Evolutionary conservation across 169 alveolate species (phyloP).

Genomic region (Plasmodium vinckei): DNA sequence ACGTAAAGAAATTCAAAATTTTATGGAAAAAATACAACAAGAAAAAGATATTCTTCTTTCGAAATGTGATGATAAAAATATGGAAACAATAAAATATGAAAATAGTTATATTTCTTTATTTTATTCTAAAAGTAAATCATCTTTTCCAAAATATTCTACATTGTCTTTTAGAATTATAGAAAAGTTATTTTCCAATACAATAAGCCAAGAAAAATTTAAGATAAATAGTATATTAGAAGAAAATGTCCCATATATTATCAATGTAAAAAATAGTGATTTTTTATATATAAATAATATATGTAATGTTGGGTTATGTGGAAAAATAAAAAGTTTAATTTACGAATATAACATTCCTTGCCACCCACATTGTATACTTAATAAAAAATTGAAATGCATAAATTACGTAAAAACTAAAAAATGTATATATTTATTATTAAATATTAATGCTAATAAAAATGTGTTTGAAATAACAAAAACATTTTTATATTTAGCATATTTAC

Average conservation of each 20-base stretch:
- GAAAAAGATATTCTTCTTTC: background rate
- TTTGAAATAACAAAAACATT: slow-evolving; percentile 49
- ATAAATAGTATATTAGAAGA: slow-evolving; percentile 55
- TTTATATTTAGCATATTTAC: slow-evolving; percentile 62
- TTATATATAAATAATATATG: slow-evolving; percentile 40
- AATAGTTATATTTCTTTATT: slow-evolving; percentile 23
- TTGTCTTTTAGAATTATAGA: slow-evolving; percentile 53
- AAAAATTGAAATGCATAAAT: slow-evolving; percentile 67
- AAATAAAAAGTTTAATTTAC: slow-evolving; percentile 57
- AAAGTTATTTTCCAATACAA: slow-evolving; percentile 29
- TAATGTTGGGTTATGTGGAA: slow-evolving; percentile 47
- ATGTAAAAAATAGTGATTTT: slow-evolving; percentile 23
- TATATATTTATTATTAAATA: slow-evolving; percentile 44
- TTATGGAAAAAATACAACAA: background rate
- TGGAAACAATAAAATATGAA: slow-evolving; percentile 1
- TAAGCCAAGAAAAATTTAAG: slow-evolving; percentile 62
- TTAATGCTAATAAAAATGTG: slow-evolving; percentile 43
- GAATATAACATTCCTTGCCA: slow-evolving; percentile 73
- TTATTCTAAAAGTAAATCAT: slow-evolving; percentile 39
- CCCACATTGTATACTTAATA: slow-evolving; percentile 65
- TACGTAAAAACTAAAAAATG: slow-evolving; percentile 60
- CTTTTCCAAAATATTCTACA: slow-evolving; percentile 54
- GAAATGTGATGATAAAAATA: background rate
- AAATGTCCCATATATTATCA: slow-evolving; percentile 35
- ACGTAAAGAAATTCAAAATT: background rate